Base-by-base conservation (phyloP, 2,329 filamentous ascomycete genomes). In the Aspergillus spinulosporus region DNA sequence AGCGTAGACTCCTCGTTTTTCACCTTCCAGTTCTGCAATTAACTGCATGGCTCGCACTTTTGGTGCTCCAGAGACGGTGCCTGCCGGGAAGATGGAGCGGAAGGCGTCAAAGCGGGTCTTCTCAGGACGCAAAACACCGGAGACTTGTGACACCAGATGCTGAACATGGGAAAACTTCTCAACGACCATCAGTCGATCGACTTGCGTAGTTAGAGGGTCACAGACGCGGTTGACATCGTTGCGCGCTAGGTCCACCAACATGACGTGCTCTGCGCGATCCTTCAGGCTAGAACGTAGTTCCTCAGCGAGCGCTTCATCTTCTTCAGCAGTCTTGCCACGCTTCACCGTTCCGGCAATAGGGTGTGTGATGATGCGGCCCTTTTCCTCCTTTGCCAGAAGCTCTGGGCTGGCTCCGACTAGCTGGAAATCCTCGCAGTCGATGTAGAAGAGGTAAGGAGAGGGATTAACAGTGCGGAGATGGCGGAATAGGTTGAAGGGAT, bases 401-500 rank as follows among this genome's bases (percentile, higher is more conserved):
- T 99, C 94, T 1, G 94, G 94, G 56, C 90, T 96, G 39, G 94
- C 94, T 57, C 94, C 94, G 11, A 99, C 88, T 63, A 99, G 92
- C 72, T 97, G 90, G 76, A 99, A 97, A 68, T 90, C 88, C 58
- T 84, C 83, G 76, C 93, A 97, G 73, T 94, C 87, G 59, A 99
- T 85, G 76, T 92, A 99, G 80, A 99, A 99, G 36, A 99, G 85
- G 75, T 99, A 99, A 0, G 94, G 94, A 6, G 92, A 96, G 0
- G 94, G 94, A 72, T 99, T 99, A 68, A 97, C 90, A n/a, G 91
- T 96, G 60, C 94, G 90, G 37, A 99, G 83, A 72, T 96, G 91
- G 53, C 93, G 87, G 81, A 97, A 99, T 67, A 99, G 90, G 79
- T 97, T 99, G 82, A 97, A 99, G 0, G 94, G 93, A 74, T 99